A percentile compares a stretch with the other conserved stretches of the same genome.
phyloP scores from a whole-genome alignment of 1,284 basidiomycete species.

The Xanthoconium separans region DNA sequence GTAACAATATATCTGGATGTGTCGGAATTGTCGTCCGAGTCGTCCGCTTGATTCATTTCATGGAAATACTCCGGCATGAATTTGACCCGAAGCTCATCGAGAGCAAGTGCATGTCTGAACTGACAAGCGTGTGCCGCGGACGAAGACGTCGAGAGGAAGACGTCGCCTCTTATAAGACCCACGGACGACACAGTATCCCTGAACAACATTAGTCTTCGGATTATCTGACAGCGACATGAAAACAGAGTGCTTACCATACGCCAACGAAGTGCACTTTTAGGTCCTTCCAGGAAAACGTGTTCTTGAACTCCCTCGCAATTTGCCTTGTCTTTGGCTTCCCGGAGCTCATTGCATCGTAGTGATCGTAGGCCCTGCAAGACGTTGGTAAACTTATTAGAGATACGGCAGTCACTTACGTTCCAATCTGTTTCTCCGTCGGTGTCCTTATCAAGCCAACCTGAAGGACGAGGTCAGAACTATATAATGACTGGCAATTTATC shows the following conservation, averaged over 20 bases:
- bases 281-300: constrained; percentile 35
- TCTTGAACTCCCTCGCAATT: constrained; percentile 33
- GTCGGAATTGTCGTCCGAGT: background rate
- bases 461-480: background rate
- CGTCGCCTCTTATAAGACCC: constrained; percentile 26
- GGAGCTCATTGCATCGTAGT: constrained; percentile 29
- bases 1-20: constrained; percentile 10
- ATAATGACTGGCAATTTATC: too few species aligned
- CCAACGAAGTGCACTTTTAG: constrained; percentile 41
- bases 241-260: constrained; percentile 32
- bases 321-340: constrained; percentile 16
- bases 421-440: constrained; percentile 27
- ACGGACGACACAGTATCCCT: constrained; percentile 35
- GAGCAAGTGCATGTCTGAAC: constrained; percentile 42
- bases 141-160: constrained; percentile 26
- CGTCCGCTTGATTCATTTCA: constrained; percentile 24
- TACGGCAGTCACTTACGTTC: constrained; percentile 14
- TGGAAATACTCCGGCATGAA: constrained; percentile 41
- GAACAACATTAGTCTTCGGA: constrained; percentile 1
- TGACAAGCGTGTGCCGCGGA: constrained; percentile 31
- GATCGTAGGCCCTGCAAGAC: constrained; percentile 37
- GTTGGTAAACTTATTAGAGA: background rate
- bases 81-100: constrained; percentile 42
- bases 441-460: constrained; percentile 26
- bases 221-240: background rate